Evolutionary conservation across 148 eudicot species (phyloP).

Genomic region (Amaranthus cruentus): DNA sequence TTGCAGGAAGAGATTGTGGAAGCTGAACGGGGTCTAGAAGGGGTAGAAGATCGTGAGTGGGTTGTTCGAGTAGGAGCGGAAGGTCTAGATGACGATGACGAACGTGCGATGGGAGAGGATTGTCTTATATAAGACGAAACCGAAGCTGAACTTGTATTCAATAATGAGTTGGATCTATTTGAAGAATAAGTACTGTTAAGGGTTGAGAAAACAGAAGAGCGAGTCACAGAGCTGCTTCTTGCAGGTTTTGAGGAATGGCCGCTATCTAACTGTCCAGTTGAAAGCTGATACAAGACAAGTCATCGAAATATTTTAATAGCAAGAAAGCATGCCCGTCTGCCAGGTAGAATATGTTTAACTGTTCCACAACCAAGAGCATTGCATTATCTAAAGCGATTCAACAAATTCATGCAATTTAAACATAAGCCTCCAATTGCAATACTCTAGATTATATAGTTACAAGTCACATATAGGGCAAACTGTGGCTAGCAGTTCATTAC

Average conservation of each 20-base stretch:
- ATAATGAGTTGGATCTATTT: constrained; percentile 60
- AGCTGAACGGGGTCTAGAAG: constrained; percentile 55
- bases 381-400: neutral
- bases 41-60: constrained; percentile 65
- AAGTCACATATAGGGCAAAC: neutral
- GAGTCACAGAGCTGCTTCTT: constrained; percentile 89
- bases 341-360: neutral
- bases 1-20: constrained; percentile 49
- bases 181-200: constrained; percentile 56
- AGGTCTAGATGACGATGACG: constrained; percentile 68
- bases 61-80: constrained; percentile 78
- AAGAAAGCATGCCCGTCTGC: neutral
- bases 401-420: neutral
- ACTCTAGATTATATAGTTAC: neutral
- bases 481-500: constrained; percentile 8
- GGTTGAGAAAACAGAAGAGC: constrained; percentile 62
- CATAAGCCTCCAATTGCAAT: neutral
- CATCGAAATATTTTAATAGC: neutral
- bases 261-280: constrained; percentile 71
- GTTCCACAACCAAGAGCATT: neutral
- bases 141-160: constrained; percentile 91
- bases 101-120: constrained; percentile 69
- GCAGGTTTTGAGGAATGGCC: constrained; percentile 53
- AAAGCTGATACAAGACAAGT: constrained; percentile 47
- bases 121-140: constrained; percentile 94